Evolutionary conservation across 2,329 filamentous ascomycete genomes (phyloP).

Genomic region (Aureobasidium pullulans): DNA sequence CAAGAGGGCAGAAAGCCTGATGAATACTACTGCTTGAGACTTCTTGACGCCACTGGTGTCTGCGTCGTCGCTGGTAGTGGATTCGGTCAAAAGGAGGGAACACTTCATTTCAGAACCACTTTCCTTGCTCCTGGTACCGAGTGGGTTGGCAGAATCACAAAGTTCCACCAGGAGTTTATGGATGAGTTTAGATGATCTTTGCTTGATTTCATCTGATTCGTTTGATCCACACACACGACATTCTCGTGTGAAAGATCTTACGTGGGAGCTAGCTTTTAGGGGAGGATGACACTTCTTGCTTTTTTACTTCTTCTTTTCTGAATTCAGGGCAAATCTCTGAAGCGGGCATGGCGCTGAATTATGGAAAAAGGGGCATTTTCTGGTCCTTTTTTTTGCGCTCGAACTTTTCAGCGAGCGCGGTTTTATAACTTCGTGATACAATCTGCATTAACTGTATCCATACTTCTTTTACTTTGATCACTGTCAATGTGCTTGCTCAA

Average conservation of each 20-base stretch:
- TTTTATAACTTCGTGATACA: too few relatives aligned
- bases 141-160: constrained; percentile 79
- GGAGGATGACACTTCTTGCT: not conserved
- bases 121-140: constrained; percentile 95
- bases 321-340: not conserved
- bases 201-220: too few relatives aligned
- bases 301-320: not conserved
- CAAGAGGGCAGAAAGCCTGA: constrained; percentile 69
- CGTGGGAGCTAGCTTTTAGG: not conserved
- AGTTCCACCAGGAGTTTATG: constrained; percentile 91
- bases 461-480: too few relatives aligned
- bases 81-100: constrained; percentile 89
- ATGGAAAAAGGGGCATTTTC: not conserved
- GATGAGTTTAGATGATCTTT: constrained; percentile 53
- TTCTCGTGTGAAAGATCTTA: not conserved
- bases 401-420: not conserved
- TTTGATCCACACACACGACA: too few relatives aligned
- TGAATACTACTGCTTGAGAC: constrained; percentile 86
- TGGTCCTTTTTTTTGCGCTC: not conserved
- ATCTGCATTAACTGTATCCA: too few relatives aligned
- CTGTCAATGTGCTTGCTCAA: too few relatives aligned
- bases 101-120: constrained; percentile 90
- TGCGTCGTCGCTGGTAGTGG: constrained; percentile 89
- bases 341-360: not conserved
- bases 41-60: constrained; percentile 90